Evolutionary conservation across 495 filamentous ascomycete genomes (phyloP), one percentile per base, ranked within the genome.

Genomic region (Thozetella sp.): DNA sequence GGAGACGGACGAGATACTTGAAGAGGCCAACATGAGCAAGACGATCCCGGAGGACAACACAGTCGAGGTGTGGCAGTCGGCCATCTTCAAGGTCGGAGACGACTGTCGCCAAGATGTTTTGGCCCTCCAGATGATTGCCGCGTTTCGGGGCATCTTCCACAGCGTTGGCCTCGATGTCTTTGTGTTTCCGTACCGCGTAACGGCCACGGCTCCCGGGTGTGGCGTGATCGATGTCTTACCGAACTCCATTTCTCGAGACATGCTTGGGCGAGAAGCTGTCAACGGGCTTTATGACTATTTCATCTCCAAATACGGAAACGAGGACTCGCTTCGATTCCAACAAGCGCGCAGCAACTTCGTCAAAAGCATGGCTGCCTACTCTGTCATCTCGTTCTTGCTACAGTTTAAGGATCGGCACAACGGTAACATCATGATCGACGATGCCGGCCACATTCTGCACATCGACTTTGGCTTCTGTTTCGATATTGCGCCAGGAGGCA

Each of bases 391-490:
- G 0, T 98, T 96, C 74, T 81, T 99, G 9, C 79, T 99, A 25
- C 96, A 99, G 68, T 97, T 99, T 86, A 99, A 99, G 74, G 96
- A 99, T 72, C 87, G 96, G 3, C 96, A 99, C 74, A 99, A 99
- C 71, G 96, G 96, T 45, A 99, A 99, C 75, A 98, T 99, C 78
- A 98, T 99, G 96, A 84, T 99, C 45, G 93, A 98, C 68, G 93
- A 97, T 66, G 90, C 89, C 1, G 96, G 96, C 3, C 95, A 98
- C 74, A 97, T 99, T 69, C 87, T 99, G 20, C 96, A 99, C 74
- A 97, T 99, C 71, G 95, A 99, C 76, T 99, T 99, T 67, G 96
- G 96, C 20, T 99, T 99, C 81, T 98, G 94, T 75, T 98, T 99
- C 72, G 96, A 99, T 70, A 97, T 99, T 67, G 96, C 93, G 1